These are phyloP conservation scores for Mycena galericulata DNA, from an alignment of 768 basidiomycete species.

Conservation along the genomic window DNA sequence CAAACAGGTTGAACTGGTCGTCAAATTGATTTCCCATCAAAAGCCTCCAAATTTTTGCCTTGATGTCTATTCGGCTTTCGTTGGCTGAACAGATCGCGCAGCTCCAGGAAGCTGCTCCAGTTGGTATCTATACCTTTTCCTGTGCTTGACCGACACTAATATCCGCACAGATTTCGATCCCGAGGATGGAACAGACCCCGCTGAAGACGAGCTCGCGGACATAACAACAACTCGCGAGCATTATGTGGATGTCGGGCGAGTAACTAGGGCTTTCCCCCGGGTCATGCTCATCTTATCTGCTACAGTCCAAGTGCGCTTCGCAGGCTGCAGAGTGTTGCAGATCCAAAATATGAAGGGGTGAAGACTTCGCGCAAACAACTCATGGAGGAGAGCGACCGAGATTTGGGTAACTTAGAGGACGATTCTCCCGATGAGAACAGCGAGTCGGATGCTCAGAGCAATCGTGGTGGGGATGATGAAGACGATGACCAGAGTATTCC, in stretches of 20 bases:
- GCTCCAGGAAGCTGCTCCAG: constrained; percentile 77
- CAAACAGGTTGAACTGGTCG: too few species aligned
- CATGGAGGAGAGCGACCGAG: constrained; percentile 55
- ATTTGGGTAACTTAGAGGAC: constrained; percentile 42
- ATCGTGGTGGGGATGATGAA: constrained; percentile 27
- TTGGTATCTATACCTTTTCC: constrained; percentile 55
- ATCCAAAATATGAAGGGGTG: constrained; percentile 84
- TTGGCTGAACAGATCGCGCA: constrained; percentile 86
- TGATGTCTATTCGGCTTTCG: constrained; percentile 54
- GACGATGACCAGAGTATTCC: constrained; percentile 27
- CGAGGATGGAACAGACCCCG: constrained; percentile 67
- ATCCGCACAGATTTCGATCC: constrained; percentile 74
- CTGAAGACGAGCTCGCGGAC: constrained; percentile 52
- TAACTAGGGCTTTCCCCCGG: constrained; percentile 11
- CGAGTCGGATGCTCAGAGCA: constrained; percentile 21
- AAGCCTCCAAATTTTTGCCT: constrained; percentile 7
- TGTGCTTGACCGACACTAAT: background rate
- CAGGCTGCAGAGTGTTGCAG: constrained; percentile 70
- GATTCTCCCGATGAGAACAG: constrained; percentile 38
- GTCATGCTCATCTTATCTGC: background rate
- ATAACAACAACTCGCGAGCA: constrained; percentile 68
- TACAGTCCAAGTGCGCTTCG: constrained; percentile 77
- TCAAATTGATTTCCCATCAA: too few species aligned
- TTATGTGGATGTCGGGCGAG: constrained; percentile 88
- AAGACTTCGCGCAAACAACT: constrained; percentile 72